Base-by-base conservation (phyloP, 768 basidiomycete species). In the Clavaria fumosa region DNA sequence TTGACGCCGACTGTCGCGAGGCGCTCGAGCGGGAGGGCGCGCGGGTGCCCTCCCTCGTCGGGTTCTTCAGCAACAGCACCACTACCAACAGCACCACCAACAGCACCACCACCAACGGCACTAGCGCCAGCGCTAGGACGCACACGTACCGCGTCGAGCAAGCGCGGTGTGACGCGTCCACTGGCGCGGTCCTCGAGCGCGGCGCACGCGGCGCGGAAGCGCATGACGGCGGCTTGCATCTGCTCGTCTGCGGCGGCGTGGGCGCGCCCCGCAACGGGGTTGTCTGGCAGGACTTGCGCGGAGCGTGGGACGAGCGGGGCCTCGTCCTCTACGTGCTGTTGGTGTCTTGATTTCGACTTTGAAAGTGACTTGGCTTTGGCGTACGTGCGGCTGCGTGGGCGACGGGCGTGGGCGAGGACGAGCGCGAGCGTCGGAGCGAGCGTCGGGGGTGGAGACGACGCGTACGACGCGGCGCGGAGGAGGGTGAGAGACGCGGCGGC, bases 1-100 rank as follows among this genome's bases (percentile, higher is more conserved):
- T 76, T 63, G 26, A 89, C 73, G 5, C 85, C 84, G 14, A 89
- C 70, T 0, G 84, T 85, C 1, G 85, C 78, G 18, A 88, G 51
- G 37, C 84, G 78, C 28, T 84, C 75, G 24, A 89, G 54, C n/a
- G n/a, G n/a, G n/a, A n/a, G n/a, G n/a, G n/a, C n/a, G 31, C 54
- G 62, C 31, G 63, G 38, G 21, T 17, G 14, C 10, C 17, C 53
- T 3, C 55, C 38, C 20, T 59, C 55, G 22, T 59, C 57, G 22
- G 52, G 50, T 4, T 60, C 63, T 0, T 67, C 62, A 3, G 71
- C 47, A n/a, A n/a, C n/a, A n/a, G n/a, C n/a, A n/a, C n/a, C n/a
- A n/a, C n/a, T n/a, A n/a, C n/a, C n/a, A n/a, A n/a, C n/a, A n/a
- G n/a, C n/a, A n/a, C n/a, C n/a, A n/a, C n/a, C n/a, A n/a, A n/a